A percentile compares a stretch with the other conserved stretches of the same genome.
Evolutionary conservation across 169 alveolate genomes (phyloP).

Genomic region (Plasmodium gallinaceum): DNA sequence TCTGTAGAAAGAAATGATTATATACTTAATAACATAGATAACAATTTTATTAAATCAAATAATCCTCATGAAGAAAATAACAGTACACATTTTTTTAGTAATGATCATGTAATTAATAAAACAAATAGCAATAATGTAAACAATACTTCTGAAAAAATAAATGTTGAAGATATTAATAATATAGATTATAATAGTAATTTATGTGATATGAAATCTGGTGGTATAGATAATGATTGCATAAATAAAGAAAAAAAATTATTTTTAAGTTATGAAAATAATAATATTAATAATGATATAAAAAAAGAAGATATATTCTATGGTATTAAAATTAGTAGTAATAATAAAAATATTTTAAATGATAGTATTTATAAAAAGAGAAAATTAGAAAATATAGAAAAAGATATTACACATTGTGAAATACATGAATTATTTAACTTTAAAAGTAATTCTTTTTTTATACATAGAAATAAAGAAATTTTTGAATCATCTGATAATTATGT

Average conservation of each 20-base stretch:
- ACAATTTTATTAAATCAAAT: no score
- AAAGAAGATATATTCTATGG: slow-evolving; percentile 27
- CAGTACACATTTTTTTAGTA: no score
- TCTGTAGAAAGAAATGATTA: no score
- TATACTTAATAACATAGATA: no score
- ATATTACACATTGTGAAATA: slow-evolving; percentile 56
- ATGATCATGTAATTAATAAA: no score
- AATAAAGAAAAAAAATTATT: slow-evolving; percentile 7
- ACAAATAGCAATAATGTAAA: no score
- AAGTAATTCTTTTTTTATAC: slow-evolving; percentile 35
- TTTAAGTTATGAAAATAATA: slow-evolving; percentile 1
- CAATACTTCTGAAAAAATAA: not conserved
- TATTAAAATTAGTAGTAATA: not conserved
- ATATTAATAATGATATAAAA: not conserved
- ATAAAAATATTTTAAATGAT: not conserved
- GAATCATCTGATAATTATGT: not conserved
- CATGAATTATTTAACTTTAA: slow-evolving; percentile 52
- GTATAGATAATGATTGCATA: slow-evolving; percentile 8
- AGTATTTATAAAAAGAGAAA: slow-evolving; percentile 41
- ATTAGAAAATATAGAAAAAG: slow-evolving; percentile 25
- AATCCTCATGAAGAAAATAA: no score
- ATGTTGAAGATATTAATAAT: not conserved
- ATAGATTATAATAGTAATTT: not conserved
- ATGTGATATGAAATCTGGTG: not conserved
- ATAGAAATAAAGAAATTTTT: slow-evolving; percentile 47